A percentile compares a stretch with the other conserved stretches of the same genome.
These are phyloP conservation scores for Sorghum bicolor DNA, from an alignment of 176 grass and related monocot species.

Conservation along the genomic window Sorghum_bicolor_NCBIv3 NC_012877.2:12167501-12168000, in stretches of 20 bases:
- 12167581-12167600: not conserved
- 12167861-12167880: not conserved
- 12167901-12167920: not conserved
- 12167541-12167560: not conserved
- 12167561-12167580: not conserved
- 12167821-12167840: not conserved
- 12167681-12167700: not conserved
- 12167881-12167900: not conserved
- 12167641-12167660: not conserved
- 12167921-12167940: not conserved
- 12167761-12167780: constrained; percentile 52
- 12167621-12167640: not conserved
- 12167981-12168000: not conserved
- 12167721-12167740: not conserved
- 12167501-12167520: not conserved
- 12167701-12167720: not conserved
- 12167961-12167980: not conserved
- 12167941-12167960: not conserved
- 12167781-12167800: constrained; percentile 49
- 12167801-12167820: constrained; percentile 27
- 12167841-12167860: not conserved
- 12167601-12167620: not conserved
- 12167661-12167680: not conserved
- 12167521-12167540: not conserved
- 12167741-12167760: constrained; percentile 44